Conservation (phyloP, 306 rosid genomes). For the Adenanthera pavonina region DNA sequence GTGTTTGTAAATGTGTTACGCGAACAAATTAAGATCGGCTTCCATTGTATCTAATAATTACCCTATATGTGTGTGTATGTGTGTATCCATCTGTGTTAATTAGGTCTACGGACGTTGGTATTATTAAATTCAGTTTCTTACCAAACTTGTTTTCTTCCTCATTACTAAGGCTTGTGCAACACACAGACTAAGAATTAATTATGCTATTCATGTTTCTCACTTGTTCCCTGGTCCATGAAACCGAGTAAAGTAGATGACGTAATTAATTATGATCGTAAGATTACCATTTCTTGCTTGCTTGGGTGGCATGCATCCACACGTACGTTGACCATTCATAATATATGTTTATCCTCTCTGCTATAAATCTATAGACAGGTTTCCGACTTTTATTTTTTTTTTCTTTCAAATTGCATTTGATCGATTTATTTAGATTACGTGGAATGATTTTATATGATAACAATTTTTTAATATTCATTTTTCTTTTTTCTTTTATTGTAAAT, state of each 20-base stretch:
- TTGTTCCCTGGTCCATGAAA: constrained; percentile 14
- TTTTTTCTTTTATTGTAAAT: too few relatives aligned
- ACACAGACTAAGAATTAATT: too few relatives aligned
- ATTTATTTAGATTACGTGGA: too few relatives aligned
- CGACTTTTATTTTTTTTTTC: too few relatives aligned
- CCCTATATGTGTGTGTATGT: too few relatives aligned
- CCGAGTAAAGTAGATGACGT: constrained; percentile 2
- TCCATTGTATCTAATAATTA: too few relatives aligned
- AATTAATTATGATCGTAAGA: not conserved
- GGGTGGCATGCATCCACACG: not conserved
- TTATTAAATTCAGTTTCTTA: not conserved
- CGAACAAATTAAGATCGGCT: not conserved
- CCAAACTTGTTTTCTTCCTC: not conserved
- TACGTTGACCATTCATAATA: not conserved
- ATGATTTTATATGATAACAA: too few relatives aligned
- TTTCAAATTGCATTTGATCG: too few relatives aligned
- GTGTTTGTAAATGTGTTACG: not conserved
- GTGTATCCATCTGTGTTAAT: not conserved
- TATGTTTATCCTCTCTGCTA: too few relatives aligned
- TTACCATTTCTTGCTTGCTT: not conserved
- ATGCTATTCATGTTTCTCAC: not conserved
- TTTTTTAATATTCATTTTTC: too few relatives aligned
- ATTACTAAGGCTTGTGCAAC: not conserved
- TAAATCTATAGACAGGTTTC: too few relatives aligned
- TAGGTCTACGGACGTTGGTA: not conserved